A percentile compares a stretch with the other conserved stretches of the same genome.
Evolutionary conservation across 768 basidiomycete genomes (phyloP).

Genomic region (Pilatotrama ljubarskyi): DNA sequence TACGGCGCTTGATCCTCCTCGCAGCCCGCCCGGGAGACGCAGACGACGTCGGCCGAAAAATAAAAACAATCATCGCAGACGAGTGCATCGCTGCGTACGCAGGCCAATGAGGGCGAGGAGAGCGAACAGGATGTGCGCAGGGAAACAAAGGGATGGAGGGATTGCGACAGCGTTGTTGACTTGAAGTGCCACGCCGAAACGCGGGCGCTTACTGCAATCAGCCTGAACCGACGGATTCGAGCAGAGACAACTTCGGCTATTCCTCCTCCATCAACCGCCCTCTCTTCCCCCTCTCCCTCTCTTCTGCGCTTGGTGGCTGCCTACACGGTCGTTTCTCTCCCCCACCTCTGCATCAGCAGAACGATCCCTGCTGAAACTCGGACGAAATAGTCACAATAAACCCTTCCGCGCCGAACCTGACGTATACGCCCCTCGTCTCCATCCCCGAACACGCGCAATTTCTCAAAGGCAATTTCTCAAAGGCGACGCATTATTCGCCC

Average conservation of each 20-base stretch:
- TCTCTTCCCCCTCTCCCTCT: background rate
- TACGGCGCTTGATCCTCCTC: background rate
- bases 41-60: background rate
- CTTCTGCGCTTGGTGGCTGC: constrained; percentile 3
- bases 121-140: background rate
- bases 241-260: background rate
- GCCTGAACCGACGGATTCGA: background rate
- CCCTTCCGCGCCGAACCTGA: background rate
- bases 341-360: background rate
- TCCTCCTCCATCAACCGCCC: constrained; percentile 14
- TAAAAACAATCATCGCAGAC: too few species aligned
- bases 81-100: background rate
- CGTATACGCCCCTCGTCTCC: constrained; percentile 5
- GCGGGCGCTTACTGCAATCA: background rate
- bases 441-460: constrained; percentile 8
- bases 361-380: background rate
- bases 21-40: background rate
- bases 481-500: background rate
- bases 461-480: constrained; percentile 8
- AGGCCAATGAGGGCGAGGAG: background rate
- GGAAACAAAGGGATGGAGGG: background rate
- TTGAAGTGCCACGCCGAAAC: constrained; percentile 1
- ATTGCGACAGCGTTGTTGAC: background rate
- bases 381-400: constrained; percentile 6
- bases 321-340: constrained; percentile 15